Evolutionary conservation across 75 land plant genomes (phyloP), one percentile per base, ranked within the genome.

Genomic region (Chamaecyparis obtusa): DNA sequence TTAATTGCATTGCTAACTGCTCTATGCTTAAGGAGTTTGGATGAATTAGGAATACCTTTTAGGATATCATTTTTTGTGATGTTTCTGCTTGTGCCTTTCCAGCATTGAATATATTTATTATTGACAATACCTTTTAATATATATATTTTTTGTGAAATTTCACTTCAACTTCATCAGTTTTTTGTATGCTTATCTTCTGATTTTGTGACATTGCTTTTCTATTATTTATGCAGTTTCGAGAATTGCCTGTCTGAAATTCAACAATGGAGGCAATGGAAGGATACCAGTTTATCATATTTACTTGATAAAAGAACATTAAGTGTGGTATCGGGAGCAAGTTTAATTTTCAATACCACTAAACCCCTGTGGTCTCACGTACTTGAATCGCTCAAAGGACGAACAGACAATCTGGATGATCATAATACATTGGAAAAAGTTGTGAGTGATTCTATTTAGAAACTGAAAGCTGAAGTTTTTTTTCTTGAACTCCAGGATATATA

Each of bases 291-390:
- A 5, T 87, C 88, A 33, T 93, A 91, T 88, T 71, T 93, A 36
- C 78, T 90, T 69, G 88, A 90, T 86, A 87, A 87, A 87, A 91
- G 91, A 87, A 93, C 94, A 49, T 13, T 91, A 55, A 90, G 88
- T 71, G 67, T 91, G 87, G 91, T 91, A 14, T 89, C 94, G 37
- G 93, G 94, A 80, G 94, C 93, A 35, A 85, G 86, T 85, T 85
- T 93, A 86, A 91, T 93, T 79, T 91, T 91, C 87, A 84, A 90
- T 89, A 83, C 85, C 15, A 87, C 94, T 15, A 90, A 90, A 46
- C 64, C 14, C 14, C 93, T 91, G 36, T 91, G 94, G 94, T 49
- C n/a, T 55, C 87, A 89, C 56, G 71, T 91, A 5, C 88, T 91
- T 76, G 86, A 90, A 35, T 77, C 86, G 24, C 79, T 91, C 33